Base-by-base conservation (phyloP, 495 filamentous ascomycete genomes). In the Neurospora cerealis region DNA sequence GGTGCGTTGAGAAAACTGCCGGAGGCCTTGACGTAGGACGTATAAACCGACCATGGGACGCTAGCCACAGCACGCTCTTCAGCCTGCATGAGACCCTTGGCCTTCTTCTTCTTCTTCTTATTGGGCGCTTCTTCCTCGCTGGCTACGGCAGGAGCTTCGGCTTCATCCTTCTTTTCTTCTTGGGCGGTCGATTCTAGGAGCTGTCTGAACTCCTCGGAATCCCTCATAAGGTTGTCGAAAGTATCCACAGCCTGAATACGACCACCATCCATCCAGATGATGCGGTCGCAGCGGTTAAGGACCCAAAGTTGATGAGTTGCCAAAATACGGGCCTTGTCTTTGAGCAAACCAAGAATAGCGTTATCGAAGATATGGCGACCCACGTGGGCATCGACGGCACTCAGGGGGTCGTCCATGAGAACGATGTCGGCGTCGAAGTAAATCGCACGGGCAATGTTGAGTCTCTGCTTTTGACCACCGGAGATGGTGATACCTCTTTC, bases 241-340 rank as follows among this genome's bases (percentile, higher is more conserved):
- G 95, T 97, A 75, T 94, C 95, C 69, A 97, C 85, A 3, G 93
- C 93, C 77, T 91, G 87, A 66, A 99, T 92, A 66, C 83, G 88
- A 32, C 96, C 96, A 9, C 90, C 89, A 54, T 97, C 90, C 89
- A 99, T 93, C 89, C 93, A 94, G 39, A 98, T 88, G 74, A 98
- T 93, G 19, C 95, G 87, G 78, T 98, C 93, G 78, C 94, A 97
- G 37, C 95, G 92, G 75, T 88, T 92, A 19, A 98, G 87, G 34
- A 98, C 95, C 83, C 96, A 94, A 7, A 97, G 88, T 79, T 98
- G 96, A 81, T 99, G 96, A 0, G 96, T 99, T 5, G 95, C 96
- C 42, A 99, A 86, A 40, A 98, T 91, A 39, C 96, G 85, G 79
- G 93, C 95, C 76, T 97, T 96, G 81, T 95, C 88, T 76, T 92